A percentile compares a stretch with the other conserved stretches of the same genome.
phyloP scores from a whole-genome alignment of 2,329 filamentous ascomycete genomes.

The Sporothrix brunneoviolacea region DNA sequence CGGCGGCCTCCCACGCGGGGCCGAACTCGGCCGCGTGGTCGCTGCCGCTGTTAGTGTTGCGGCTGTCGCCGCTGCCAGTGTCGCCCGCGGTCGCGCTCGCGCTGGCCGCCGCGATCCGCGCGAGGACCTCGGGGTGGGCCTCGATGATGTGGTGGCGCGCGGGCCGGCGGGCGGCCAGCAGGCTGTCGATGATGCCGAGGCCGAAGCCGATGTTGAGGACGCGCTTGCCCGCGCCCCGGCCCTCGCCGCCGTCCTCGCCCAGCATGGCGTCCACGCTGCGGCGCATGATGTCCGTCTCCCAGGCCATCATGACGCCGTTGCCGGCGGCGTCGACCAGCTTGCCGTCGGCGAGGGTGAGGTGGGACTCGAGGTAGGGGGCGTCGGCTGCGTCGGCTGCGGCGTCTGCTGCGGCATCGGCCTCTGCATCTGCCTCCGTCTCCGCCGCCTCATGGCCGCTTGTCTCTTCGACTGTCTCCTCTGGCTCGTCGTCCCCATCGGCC shows the following conservation, averaged over 20 bases:
- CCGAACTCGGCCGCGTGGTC: constrained; percentile 40
- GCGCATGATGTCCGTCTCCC: constrained; percentile 83
- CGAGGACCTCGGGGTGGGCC: constrained; percentile 71
- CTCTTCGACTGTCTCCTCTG: neutral
- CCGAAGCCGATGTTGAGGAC: constrained; percentile 85
- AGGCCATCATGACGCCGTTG: constrained; percentile 91
- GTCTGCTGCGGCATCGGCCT: constrained; percentile 18
- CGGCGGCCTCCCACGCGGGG: constrained; percentile 45
- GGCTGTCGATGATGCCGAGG: constrained; percentile 79
- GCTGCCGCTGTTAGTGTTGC: constrained; percentile 37
- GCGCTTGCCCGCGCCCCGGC: constrained; percentile 45
- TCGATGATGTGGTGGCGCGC: constrained; percentile 76
- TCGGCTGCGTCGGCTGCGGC: constrained; percentile 30
- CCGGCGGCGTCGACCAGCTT: constrained; percentile 66
- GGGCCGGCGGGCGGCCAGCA: constrained; percentile 64
- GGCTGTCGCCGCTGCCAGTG: constrained; percentile 45
- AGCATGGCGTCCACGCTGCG: constrained; percentile 66
- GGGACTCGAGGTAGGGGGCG: constrained; percentile 58
- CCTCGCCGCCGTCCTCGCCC: constrained; percentile 26
- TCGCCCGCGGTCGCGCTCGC: constrained; percentile 37
- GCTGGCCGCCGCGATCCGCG: constrained; percentile 45
- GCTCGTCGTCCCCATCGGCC: constrained; percentile 24
- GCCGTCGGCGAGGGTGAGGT: constrained; percentile 56
- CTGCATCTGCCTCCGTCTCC: constrained; percentile 20
- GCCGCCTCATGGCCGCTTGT: constrained; percentile 20